These are phyloP conservation scores for Lablab purpureus DNA, from an alignment of 306 rosid genomes.

Conservation along the genomic window DNA sequence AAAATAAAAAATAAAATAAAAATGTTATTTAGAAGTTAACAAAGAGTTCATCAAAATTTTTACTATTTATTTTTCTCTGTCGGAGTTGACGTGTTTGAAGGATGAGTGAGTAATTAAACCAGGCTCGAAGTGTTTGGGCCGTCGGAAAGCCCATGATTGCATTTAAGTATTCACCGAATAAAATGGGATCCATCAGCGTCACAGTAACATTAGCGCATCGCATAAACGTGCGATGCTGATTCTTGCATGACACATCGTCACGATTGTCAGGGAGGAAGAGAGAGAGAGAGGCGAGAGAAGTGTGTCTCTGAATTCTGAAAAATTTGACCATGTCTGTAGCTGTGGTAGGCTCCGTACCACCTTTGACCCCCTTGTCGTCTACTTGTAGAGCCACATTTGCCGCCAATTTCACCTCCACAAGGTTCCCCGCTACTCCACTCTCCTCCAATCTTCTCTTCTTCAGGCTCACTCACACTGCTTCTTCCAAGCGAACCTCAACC, in stretches of 20 bases:
- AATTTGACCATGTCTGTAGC: conserved; percentile 57
- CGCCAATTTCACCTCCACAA: conserved; percentile 47
- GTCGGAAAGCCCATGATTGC: conserved; percentile 13
- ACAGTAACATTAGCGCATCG: neutral
- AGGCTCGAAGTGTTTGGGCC: conserved; percentile 15
- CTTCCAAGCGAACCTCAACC: conserved; percentile 51
- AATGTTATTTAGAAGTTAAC: no score
- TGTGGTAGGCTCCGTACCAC: conserved; percentile 24
- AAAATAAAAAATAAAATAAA: no score
- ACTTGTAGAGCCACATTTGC: conserved; percentile 33
- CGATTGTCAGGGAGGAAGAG: neutral
- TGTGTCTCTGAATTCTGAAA: conserved; percentile 7
- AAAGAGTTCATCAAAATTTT: no score
- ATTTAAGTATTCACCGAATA: neutral
- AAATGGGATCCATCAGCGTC: conserved; percentile 19
- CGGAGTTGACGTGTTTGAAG: no score
- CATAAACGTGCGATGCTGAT: conserved; percentile 23
- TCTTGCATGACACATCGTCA: neutral
- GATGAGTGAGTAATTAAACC: neutral
- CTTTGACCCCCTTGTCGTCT: conserved; percentile 30
- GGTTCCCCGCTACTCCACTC: conserved; percentile 44
- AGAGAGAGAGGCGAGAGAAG: neutral
- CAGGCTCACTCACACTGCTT: conserved; percentile 48
- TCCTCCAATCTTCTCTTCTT: conserved; percentile 52
- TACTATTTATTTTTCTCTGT: no score